A percentile compares a stretch with the other conserved stretches of the same genome.
phyloP scores from a whole-genome alignment of 108 stramenopile species.

The Mediolabrus comicus region DNA sequence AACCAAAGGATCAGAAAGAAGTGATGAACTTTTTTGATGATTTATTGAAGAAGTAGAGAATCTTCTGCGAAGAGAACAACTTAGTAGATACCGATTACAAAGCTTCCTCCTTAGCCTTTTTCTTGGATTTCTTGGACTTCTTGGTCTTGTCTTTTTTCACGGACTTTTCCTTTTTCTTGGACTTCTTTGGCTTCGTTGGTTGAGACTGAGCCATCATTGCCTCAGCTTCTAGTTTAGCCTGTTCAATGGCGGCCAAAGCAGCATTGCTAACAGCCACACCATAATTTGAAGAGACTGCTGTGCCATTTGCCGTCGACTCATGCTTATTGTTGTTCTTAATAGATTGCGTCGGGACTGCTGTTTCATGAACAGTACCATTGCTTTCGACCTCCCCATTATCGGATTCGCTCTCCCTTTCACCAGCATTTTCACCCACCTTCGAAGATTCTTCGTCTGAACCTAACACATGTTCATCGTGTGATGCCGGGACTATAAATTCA shows the following conservation, averaged over 20 bases:
- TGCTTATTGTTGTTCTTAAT: neutral
- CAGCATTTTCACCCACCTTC: neutral
- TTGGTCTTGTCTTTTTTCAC: slow-evolving; percentile 16
- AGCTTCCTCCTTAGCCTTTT: too few species aligned
- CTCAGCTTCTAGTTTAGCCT: slow-evolving; percentile 22
- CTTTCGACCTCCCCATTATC: neutral
- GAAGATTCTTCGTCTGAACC: neutral
- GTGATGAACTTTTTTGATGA: neutral
- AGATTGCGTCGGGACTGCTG: neutral
- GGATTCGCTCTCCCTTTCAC: neutral
- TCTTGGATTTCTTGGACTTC: slow-evolving; percentile 12
- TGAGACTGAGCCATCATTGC: slow-evolving; percentile 26
- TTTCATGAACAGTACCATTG: neutral
- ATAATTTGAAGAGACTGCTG: neutral
- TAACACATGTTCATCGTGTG: neutral
- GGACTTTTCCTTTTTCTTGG: slow-evolving; percentile 10
- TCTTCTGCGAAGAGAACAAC: neutral
- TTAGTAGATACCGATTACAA: neutral
- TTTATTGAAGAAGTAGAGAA: neutral
- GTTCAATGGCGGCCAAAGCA: slow-evolving; percentile 31
- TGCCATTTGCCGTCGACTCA: neutral
- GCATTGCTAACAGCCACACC: slow-evolving; percentile 15
- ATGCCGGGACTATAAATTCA: neutral
- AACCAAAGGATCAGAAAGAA: too few species aligned
- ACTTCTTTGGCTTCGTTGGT: slow-evolving; percentile 5